Conservation (phyloP, 73 alveolate species). For the Durusdinium trenchii region DNA sequence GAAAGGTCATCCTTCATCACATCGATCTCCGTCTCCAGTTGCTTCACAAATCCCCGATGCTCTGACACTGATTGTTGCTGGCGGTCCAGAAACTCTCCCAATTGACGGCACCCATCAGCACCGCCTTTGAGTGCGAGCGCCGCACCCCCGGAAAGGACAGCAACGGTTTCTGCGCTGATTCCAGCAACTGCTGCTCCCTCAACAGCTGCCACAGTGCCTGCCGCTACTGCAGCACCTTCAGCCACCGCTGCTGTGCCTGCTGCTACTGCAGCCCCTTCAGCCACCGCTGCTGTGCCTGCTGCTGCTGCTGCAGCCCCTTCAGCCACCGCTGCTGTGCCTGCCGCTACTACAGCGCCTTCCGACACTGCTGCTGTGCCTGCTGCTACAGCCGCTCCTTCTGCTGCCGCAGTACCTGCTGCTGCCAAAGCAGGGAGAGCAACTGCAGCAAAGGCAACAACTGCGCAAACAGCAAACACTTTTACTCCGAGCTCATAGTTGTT, state of each 20-base stretch:
- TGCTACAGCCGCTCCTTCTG: not conserved
- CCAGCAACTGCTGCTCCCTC: slow-evolving; percentile 69
- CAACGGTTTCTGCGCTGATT: slow-evolving; percentile 53
- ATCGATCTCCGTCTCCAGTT: slow-evolving; percentile 51
- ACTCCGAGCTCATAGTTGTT: slow-evolving; percentile 40
- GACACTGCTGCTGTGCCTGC: not conserved
- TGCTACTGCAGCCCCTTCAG: slow-evolving; percentile 29
- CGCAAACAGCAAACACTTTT: slow-evolving; percentile 53
- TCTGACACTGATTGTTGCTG: slow-evolving; percentile 67
- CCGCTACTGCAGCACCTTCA: slow-evolving; percentile 57
- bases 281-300: slow-evolving; percentile 50
- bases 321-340: not conserved
- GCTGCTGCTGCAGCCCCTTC: slow-evolving; percentile 40
- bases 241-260: slow-evolving; percentile 12
- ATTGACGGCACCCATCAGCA: slow-evolving; percentile 71
- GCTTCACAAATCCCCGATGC: slow-evolving; percentile 78
- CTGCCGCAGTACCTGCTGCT: not conserved
- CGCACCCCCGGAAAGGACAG: slow-evolving; percentile 43
- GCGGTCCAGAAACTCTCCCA: slow-evolving; percentile 60
- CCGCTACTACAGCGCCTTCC: not conserved
- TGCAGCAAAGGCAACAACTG: slow-evolving; percentile 69
- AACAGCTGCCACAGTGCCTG: slow-evolving; percentile 31
- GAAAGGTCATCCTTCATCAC: slow-evolving; percentile 67
- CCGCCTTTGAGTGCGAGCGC: slow-evolving; percentile 80
- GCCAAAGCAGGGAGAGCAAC: slow-evolving; percentile 63